phyloP scores from a whole-genome alignment of 78 protist species.

The Dictyostelium brefeldianum region DNA sequence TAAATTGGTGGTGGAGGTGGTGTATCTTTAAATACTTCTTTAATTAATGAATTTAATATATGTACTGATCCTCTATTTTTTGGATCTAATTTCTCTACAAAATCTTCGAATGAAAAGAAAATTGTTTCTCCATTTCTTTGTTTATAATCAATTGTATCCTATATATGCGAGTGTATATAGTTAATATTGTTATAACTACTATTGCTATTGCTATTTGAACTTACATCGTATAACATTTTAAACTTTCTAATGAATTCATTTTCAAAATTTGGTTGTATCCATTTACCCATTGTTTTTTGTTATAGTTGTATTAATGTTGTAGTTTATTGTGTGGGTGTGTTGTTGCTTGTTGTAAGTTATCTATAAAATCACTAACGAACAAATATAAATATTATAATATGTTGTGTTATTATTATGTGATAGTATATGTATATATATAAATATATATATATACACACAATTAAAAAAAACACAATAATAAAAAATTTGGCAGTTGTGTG shows the following conservation, averaged over 20 bases:
- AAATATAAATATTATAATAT: too few species aligned
- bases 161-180: neutral
- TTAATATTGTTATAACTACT: too few species aligned
- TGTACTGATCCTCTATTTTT: neutral
- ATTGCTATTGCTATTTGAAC: neutral
- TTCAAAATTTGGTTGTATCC: neutral
- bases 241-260: conserved; percentile 1
- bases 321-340: too few species aligned
- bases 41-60: neutral
- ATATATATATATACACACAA: too few species aligned
- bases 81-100: conserved; percentile 21
- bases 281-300: neutral
- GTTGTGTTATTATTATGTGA: too few species aligned
- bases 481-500: neutral
- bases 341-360: too few species aligned
- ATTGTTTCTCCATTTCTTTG: neutral
- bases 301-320: too few species aligned
- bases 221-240: conserved; percentile 1
- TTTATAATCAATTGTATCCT: conserved; percentile 6
- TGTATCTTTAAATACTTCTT: neutral
- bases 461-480: neutral
- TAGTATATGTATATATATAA: too few species aligned
- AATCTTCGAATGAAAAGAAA: neutral
- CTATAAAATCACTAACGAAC: too few species aligned
- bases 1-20: neutral